A percentile compares a stretch with the other conserved stretches of the same genome.
Evolutionary conservation across 1,139 yeast genomes (phyloP).

Genomic region (Magnusiomyces clavatus): DNA sequence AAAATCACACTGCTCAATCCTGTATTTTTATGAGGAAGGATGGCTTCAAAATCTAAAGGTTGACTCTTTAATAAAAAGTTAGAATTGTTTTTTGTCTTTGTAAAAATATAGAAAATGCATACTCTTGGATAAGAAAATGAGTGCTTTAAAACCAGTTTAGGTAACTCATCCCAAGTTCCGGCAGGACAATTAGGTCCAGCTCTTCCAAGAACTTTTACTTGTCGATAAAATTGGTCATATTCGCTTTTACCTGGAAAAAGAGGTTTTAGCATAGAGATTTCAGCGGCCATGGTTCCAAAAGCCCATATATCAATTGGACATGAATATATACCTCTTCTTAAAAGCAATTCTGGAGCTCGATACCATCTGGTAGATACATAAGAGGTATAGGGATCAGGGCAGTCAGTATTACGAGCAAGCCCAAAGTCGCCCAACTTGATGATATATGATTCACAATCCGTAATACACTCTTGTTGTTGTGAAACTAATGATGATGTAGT

Average conservation of each 20-base stretch:
- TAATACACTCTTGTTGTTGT: conserved; percentile 27
- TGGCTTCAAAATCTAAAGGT: conserved; percentile 6
- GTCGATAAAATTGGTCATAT: conserved; percentile 65
- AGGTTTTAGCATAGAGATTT: conserved; percentile 67
- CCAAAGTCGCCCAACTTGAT: conserved; percentile 92
- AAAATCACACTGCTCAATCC: conserved; percentile 17
- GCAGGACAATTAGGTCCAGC: conserved; percentile 24
- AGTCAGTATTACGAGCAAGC: conserved; percentile 58
- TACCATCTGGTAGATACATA: conserved; percentile 97
- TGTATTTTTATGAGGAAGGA: not conserved
- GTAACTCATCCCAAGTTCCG: conserved; percentile 24
- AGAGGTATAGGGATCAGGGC: conserved; percentile 48
- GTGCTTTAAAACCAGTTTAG: conserved; percentile 4
- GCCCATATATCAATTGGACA: conserved; percentile 92
- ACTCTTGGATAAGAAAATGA: not conserved
- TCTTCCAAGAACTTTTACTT: conserved; percentile 56
- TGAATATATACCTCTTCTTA: conserved; percentile 59
- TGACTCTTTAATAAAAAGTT: not conserved
- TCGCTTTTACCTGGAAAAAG: conserved; percentile 79
- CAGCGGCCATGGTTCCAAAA: conserved; percentile 79
- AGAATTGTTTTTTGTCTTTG: conserved; percentile 2
- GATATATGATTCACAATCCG: conserved; percentile 38
- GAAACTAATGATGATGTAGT: not conserved
- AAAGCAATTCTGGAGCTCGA: conserved; percentile 83
- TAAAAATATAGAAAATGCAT: conserved; percentile 4